Evolutionary conservation across 768 basidiomycete genomes (phyloP), one percentile per base, ranked within the genome.

Genomic region (Xerocomellus amylosporus): DNA sequence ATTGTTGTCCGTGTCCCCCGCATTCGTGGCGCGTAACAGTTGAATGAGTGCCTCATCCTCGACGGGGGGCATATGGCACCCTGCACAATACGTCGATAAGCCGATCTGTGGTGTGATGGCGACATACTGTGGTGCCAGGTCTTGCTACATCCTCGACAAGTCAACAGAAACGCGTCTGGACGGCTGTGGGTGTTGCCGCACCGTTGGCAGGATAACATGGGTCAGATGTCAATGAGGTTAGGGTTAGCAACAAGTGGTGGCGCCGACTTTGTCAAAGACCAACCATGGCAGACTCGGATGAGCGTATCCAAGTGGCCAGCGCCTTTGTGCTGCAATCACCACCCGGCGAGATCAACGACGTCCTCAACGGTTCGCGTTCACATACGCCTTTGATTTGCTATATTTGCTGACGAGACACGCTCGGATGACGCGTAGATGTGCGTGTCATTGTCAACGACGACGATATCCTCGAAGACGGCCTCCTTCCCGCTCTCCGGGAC

Each of bases 291-390:
- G 68, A 59, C 51, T 8, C 76, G 47, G 72, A 75, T 49, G 84
- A 87, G 64, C 83, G 86, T 28, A 83, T 91, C 43, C 75, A 83
- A 64, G 79, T 81, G 8, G 94, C 88, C 22, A 85, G 89, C 24
- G 78, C 77, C 31, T 90, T 97, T 64, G 76, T 98, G 30, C 78
- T 91, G 1, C 95, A 97, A 68, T 86, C 92, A 1, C 95, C 95
- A 24, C 95, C 95, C 1, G 95, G 95, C 42, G 90, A 98, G 76
- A 93, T 98, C 60, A 97, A 96, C 71, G 95, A 98, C 74, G 94
- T 97, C 17, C 77, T 98, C 50, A 91, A 91, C 64, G 93, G 93
- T 91, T 55, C 58, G 72, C 50, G 42, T 42, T n/a, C 45, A 4
- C 43, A 3, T 36, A 33, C 14, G 5, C 22, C 12, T 34, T 37